Base-by-base conservation (phyloP, 1,284 basidiomycete genomes). In the Neolentinus lepideus region DNA sequence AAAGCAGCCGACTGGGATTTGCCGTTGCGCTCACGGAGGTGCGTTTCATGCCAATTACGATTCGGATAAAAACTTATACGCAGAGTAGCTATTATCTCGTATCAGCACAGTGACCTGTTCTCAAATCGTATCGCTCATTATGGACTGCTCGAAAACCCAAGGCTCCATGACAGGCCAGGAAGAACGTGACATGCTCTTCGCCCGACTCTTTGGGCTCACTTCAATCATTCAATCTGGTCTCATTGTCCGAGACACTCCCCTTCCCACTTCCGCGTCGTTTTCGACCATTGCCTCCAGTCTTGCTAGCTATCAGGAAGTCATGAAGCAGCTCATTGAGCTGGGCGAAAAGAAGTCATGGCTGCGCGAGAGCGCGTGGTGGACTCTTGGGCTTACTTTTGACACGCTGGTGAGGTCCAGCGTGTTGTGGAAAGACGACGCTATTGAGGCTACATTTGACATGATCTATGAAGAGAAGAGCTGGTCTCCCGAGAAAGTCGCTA, bases 21-120 rank as follows among this genome's bases (percentile, higher is more conserved):
- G 92, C 95, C 8, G 95, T 98, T 46, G 93, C 94, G 19, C 76
- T 99, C 61, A 94, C 96, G 1, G 95, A 98, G 78, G 94, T 94
- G 65, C 61, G 84, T 75, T 16, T 4, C 22, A 22, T 22, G 11
- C 12, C 25, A 16, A 8, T 21, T 6, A 6, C 24, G 47, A 3
- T 24, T 25, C 24, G 25, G 9, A n/a, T 8, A 6, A 8, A 4
- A 21, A 25, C 16, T 29, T 43, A 47, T 56, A 29, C 43, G 54
- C 53, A 12, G 35, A 61, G 19, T 59, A 96, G 93, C 78, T 98
- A 1, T 74, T 98, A 33, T 84, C 88, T 21, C 80, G 88, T 48
- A 79, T 98, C 64, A 76, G 85, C 59, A 90, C 90, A 3, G 80
- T 98, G 33, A 85, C 88, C 8, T 88, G 89, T 58, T 67, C 80